Conservation (phyloP, 805 yeast species). For the Barnettozyma vustinii region DNA sequence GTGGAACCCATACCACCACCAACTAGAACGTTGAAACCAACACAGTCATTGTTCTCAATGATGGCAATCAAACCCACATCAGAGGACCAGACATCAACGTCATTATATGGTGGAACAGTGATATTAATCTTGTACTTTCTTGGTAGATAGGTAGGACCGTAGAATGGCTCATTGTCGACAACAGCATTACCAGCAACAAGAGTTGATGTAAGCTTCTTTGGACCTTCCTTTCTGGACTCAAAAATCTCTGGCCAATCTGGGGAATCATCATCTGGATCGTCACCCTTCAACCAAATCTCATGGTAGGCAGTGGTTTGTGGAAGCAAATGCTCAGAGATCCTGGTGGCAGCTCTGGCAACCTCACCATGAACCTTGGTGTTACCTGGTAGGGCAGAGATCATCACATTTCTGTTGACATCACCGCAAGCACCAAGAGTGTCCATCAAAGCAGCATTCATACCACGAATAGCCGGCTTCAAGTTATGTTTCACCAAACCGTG, state of each 20-base stretch:
- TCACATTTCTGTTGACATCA: slow-evolving; percentile 95
- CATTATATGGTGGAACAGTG: slow-evolving; percentile 93
- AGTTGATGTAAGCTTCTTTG: slow-evolving; percentile 65
- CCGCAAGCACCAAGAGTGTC: slow-evolving; percentile 98
- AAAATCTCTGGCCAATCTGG: slow-evolving; percentile 59
- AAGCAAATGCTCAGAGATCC: slow-evolving; percentile 73
- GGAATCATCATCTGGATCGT: slow-evolving; percentile 61
- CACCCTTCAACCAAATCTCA: slow-evolving; percentile 93
- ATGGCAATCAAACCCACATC: slow-evolving; percentile 92
- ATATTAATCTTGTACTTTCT: slow-evolving; percentile 94
- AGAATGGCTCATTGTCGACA: slow-evolving; percentile 79
- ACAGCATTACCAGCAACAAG: slow-evolving; percentile 83
- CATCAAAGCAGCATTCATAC: slow-evolving; percentile 83
- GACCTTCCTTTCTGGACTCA: slow-evolving; percentile 67
- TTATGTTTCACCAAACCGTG: slow-evolving; percentile 92
- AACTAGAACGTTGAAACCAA: slow-evolving; percentile 82
- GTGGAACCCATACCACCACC: slow-evolving; percentile 99
- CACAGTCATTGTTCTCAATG: slow-evolving; percentile 52
- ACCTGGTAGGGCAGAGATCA: slow-evolving; percentile 83
- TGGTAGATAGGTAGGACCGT: slow-evolving; percentile 83
- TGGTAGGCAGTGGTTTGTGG: slow-evolving; percentile 95
- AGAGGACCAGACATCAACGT: slow-evolving; percentile 93
- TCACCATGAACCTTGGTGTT: slow-evolving; percentile 79
- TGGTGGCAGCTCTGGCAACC: slow-evolving; percentile 55
- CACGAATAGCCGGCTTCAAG: slow-evolving; percentile 85